Evolutionary conservation across 768 basidiomycete genomes (phyloP).

Genomic region (Lentinus tigrinus): DNA sequence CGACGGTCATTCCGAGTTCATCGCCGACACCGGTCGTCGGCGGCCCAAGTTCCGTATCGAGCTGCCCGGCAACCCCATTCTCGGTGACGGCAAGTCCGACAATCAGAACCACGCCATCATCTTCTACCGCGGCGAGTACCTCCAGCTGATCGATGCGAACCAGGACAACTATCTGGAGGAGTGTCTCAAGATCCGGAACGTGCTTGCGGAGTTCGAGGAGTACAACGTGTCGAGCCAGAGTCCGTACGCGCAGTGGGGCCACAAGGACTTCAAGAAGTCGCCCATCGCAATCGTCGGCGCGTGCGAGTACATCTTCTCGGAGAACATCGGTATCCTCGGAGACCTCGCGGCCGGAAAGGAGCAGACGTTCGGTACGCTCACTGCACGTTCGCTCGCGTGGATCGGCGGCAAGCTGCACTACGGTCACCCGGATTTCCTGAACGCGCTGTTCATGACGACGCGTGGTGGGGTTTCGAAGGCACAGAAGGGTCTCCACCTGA

Average conservation of each 20-base stretch:
- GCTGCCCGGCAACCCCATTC: conserved; percentile 96
- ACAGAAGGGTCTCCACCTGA: conserved; percentile 97
- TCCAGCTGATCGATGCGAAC: conserved; percentile 99
- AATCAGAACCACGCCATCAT: conserved; percentile 99
- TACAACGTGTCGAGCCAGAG: conserved; percentile 81
- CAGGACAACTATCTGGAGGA: conserved; percentile 99
- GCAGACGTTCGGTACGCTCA: conserved; percentile 97
- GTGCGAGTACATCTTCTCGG: conserved; percentile 99
- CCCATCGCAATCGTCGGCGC: conserved; percentile 98
- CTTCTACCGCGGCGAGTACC: conserved; percentile 98
- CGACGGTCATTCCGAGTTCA: conserved; percentile 96
- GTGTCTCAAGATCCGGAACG: conserved; percentile 97
- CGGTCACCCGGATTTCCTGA: conserved; percentile 99
- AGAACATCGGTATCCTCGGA: conserved; percentile 98
- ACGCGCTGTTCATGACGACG: conserved; percentile 96
- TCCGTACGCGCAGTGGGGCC: conserved; percentile 89
- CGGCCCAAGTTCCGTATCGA: conserved; percentile 98
- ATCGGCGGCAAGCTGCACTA: conserved; percentile 99
- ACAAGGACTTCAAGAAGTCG: conserved; percentile 81
- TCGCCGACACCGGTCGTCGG: conserved; percentile 83
- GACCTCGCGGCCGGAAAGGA: conserved; percentile 99
- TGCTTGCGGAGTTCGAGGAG: conserved; percentile 98
- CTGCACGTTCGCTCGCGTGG: conserved; percentile 95
- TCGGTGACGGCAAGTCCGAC: conserved; percentile 98
- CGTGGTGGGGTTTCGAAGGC: conserved; percentile 99